A percentile compares a stretch with the other conserved stretches of the same genome.
Conservation (phyloP, 1,284 basidiomycete species). For the Apiotrichum laibachii region DNA sequence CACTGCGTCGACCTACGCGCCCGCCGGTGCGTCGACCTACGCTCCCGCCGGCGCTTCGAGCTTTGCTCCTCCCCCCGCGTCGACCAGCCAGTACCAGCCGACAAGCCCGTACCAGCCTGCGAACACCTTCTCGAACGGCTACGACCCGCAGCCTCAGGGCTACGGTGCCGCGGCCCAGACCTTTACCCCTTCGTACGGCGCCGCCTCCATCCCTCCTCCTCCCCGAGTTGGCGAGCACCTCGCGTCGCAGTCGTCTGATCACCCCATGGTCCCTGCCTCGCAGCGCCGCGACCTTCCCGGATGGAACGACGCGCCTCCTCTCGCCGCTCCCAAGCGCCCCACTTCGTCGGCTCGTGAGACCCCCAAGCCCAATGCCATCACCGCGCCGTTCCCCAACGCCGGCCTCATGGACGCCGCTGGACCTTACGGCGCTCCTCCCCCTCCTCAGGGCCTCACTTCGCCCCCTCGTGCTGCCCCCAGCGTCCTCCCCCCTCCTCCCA, state of each 20-base stretch:
- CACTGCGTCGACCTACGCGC: not conserved
- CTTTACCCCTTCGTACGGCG: conserved; percentile 25
- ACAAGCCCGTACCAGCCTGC: conserved; percentile 12
- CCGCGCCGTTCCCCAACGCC: conserved; percentile 81
- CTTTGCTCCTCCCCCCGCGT: conserved; percentile 6
- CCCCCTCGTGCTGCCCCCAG: conserved; percentile 40
- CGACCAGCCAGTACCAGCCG: conserved; percentile 3
- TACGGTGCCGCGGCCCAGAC: conserved; percentile 26
- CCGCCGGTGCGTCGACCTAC: conserved; percentile 19
- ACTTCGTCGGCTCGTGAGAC: conserved; percentile 55
- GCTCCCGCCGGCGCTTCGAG: conserved; percentile 23
- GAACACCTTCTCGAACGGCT: conserved; percentile 31
- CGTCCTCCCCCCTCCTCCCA: conserved; percentile 47
- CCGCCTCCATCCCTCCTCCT: conserved; percentile 50
- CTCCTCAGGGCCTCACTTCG: conserved; percentile 33
- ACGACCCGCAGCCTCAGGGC: conserved; percentile 33
- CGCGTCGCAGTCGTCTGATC: conserved; percentile 17
- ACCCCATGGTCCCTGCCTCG: conserved; percentile 43
- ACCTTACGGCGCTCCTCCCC: conserved; percentile 1
- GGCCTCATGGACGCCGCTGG: conserved; percentile 23
- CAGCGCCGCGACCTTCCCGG: conserved; percentile 64
- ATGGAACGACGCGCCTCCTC: conserved; percentile 73
- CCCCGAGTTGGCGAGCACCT: conserved; percentile 32
- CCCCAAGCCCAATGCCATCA: conserved; percentile 67
- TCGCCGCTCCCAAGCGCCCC: conserved; percentile 57